Evolutionary conservation across 495 filamentous ascomycete genomes (phyloP).

Genomic region (Daldinia loculata): DNA sequence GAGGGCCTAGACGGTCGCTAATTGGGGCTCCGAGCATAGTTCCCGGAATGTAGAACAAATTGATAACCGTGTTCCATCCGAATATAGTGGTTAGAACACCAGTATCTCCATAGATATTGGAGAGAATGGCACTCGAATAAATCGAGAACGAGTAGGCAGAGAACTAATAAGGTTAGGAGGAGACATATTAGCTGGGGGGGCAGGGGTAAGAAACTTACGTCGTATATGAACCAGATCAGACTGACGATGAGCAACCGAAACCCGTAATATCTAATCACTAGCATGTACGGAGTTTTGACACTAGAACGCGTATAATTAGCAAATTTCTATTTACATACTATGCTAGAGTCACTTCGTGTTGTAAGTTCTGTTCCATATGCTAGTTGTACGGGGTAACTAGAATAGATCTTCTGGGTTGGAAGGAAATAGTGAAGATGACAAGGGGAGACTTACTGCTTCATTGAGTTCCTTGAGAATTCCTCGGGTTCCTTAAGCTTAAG

Average conservation of each 20-base stretch:
- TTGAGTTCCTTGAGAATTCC: slow-evolving; percentile 71
- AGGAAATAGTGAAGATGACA: no score
- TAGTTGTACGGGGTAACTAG: not conserved
- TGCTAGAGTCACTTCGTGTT: not conserved
- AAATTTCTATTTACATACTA: not conserved
- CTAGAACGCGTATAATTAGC: slow-evolving; percentile 22
- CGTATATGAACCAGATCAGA: slow-evolving; percentile 92
- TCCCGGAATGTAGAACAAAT: slow-evolving; percentile 87
- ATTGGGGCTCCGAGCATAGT: slow-evolving; percentile 76
- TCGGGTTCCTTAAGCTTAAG: slow-evolving; percentile 83
- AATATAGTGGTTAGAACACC: slow-evolving; percentile 76
- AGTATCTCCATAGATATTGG: slow-evolving; percentile 65
- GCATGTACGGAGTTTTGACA: slow-evolving; percentile 64
- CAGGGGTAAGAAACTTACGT: slow-evolving; percentile 53
- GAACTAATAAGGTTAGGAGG: slow-evolving; percentile 54
- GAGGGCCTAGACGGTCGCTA: slow-evolving; percentile 79
- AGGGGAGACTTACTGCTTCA: slow-evolving; percentile 44
- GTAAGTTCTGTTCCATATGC: not conserved
- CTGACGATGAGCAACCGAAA: slow-evolving; percentile 72
- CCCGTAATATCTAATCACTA: slow-evolving; percentile 67
- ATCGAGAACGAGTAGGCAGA: slow-evolving; percentile 81
- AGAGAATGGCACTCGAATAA: slow-evolving; percentile 75
- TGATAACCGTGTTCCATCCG: slow-evolving; percentile 86
- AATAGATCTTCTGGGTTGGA: no score
- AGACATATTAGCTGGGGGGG: slow-evolving; percentile 17